These are phyloP conservation scores for Aristolochia californica DNA, from an alignment of 164 flowering plant genomes.

Conservation along the genomic window DNA sequence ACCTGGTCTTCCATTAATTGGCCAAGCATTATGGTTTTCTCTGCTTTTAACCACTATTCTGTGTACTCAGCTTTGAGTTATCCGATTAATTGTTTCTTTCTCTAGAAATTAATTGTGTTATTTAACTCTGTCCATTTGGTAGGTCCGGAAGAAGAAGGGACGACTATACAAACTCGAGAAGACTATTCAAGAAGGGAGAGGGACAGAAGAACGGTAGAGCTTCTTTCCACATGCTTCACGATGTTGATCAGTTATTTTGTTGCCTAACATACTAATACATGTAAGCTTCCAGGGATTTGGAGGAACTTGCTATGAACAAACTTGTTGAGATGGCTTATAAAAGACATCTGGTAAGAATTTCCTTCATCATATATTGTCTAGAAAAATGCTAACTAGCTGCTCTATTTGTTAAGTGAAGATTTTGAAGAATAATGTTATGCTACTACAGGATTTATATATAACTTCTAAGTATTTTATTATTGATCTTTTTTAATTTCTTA, in stretches of 20 bases:
- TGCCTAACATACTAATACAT: neutral
- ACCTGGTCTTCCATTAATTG: too few relatives aligned
- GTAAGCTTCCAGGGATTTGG: slow-evolving; percentile 47
- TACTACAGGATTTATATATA: too few relatives aligned
- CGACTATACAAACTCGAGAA: slow-evolving; percentile 32
- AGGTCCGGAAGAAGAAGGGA: slow-evolving; percentile 47
- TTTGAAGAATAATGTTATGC: too few relatives aligned
- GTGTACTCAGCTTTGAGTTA: neutral
- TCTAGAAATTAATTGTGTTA: neutral
- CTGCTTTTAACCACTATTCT: neutral
- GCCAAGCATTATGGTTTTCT: neutral
- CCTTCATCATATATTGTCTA: neutral
- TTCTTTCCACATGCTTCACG: slow-evolving; percentile 5
- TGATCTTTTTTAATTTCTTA: too few relatives aligned
- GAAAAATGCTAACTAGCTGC: neutral
- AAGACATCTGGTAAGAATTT: slow-evolving; percentile 51
- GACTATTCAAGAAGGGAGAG: slow-evolving; percentile 30
- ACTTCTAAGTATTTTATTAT: too few relatives aligned
- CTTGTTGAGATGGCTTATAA: slow-evolving; percentile 66
- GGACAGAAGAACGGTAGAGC: slow-evolving; percentile 35
- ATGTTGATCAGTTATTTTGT: neutral
- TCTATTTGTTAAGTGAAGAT: too few relatives aligned
- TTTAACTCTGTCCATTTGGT: slow-evolving; percentile 4
- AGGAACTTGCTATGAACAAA: slow-evolving; percentile 64
- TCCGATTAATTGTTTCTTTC: neutral